Conservation (phyloP, 164 flowering plant genomes). For the Magnolia changhungtana region DNA sequence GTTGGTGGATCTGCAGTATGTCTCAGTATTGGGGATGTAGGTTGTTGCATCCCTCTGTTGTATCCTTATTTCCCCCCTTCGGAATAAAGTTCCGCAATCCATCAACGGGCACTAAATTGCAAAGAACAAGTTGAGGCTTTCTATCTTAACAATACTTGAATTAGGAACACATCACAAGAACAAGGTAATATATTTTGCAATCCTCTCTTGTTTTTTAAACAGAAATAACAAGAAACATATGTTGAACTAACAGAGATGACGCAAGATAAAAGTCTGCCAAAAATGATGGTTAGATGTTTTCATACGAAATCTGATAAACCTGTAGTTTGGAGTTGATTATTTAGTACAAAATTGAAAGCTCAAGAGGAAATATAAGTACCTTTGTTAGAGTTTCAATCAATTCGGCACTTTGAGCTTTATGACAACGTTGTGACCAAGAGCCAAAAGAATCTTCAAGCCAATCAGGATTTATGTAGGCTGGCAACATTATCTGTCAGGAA, state of each 20-base stretch:
- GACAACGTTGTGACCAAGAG: conserved; percentile 62
- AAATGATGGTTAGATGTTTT: not conserved
- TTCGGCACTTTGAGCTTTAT: conserved; percentile 72
- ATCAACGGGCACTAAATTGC: too few relatives aligned
- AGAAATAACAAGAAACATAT: too few relatives aligned
- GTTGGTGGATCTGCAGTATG: too few relatives aligned
- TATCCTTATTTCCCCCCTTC: too few relatives aligned
- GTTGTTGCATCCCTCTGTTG: too few relatives aligned
- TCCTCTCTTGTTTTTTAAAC: too few relatives aligned
- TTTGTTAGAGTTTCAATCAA: conserved; percentile 68
- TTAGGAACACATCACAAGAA: too few relatives aligned
- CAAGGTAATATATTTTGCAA: too few relatives aligned
- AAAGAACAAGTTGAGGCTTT: too few relatives aligned
- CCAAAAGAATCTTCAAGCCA: conserved; percentile 64
- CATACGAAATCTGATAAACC: not conserved
- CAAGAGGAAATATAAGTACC: conserved; percentile 34
- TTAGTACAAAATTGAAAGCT: not conserved
- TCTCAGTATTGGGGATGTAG: too few relatives aligned
- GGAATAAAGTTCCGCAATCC: too few relatives aligned
- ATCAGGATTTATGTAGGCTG: conserved; percentile 40
- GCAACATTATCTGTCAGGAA: conserved; percentile 66
- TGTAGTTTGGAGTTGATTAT: not conserved
- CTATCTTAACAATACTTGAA: too few relatives aligned
- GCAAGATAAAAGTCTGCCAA: not conserved
- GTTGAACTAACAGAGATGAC: not conserved